Conservation (phyloP, 345 rosid species). For the Excoecaria agallocha region DNA sequence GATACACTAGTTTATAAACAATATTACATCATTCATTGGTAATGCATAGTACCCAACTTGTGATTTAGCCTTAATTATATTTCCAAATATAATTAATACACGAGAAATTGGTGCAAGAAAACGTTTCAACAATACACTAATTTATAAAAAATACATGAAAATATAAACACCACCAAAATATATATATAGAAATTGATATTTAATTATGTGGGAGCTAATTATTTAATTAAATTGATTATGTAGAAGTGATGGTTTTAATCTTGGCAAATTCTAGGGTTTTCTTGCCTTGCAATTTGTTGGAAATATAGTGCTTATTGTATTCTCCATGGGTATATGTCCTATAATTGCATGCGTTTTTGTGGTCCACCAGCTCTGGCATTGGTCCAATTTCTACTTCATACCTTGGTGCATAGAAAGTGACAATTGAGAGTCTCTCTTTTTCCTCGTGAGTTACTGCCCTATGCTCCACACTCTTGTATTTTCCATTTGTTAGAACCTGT, state of each 20-base stretch:
- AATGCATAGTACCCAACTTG: too few relatives aligned
- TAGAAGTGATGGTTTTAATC: slow-evolving; percentile 28
- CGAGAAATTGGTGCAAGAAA: too few relatives aligned
- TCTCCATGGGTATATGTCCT: slow-evolving; percentile 89
- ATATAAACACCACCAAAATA: too few relatives aligned
- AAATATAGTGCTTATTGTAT: slow-evolving; percentile 77
- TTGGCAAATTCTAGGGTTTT: slow-evolving; percentile 83
- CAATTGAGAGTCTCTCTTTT: slow-evolving; percentile 81
- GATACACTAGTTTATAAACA: too few relatives aligned
- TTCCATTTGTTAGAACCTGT: slow-evolving; percentile 93
- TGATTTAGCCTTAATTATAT: too few relatives aligned
- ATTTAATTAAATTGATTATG: too few relatives aligned
- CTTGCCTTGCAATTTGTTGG: slow-evolving; percentile 85
- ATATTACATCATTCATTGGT: too few relatives aligned
- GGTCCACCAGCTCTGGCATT: slow-evolving; percentile 64
- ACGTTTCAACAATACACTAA: too few relatives aligned
- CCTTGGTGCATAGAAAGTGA: slow-evolving; percentile 92
- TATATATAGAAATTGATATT: too few relatives aligned
- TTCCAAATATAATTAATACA: too few relatives aligned
- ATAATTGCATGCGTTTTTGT: slow-evolving; percentile 75
- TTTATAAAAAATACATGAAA: too few relatives aligned
- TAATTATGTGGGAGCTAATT: too few relatives aligned
- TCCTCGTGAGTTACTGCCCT: slow-evolving; percentile 78
- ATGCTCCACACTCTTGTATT: slow-evolving; percentile 91
- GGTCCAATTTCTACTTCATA: slow-evolving; percentile 84